Base-by-base conservation (phyloP, 108 stramenopile species). In the Nitzschia sp. region DNA sequence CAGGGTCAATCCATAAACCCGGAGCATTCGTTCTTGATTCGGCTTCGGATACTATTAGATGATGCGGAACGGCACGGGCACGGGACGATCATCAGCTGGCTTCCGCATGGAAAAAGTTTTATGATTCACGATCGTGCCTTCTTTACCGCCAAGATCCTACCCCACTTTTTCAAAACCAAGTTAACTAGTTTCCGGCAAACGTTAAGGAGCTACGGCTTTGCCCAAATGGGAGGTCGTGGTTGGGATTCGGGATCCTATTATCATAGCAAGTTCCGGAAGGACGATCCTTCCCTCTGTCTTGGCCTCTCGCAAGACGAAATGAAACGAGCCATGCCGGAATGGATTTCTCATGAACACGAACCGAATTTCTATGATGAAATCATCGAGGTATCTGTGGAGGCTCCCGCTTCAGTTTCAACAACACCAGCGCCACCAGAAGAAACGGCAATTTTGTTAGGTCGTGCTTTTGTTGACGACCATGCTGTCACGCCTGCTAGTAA, bases 141-240 rank as follows among this genome's bases (percentile, higher is more conserved):
- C 1, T 72, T 77, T 42, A 18, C 23, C 28, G 29, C 57, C 17
- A 15, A 42, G 21, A 54, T 77, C 54, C 32, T 65, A 29, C 54
- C 64, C 21, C 35, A 25, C 15, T 72, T 59, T 25, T 71, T 77
- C 32, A 59, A 53, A 25, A 83, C 75, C 58, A 86, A 71, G 51
- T 62, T 71, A 13, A 63, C 59, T 2, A 83, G 83, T 64, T 92
- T 95, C 58, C 90, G 90, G 63, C 70, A 91, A 30, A 83, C 92
- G 61, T 77, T 94, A 11, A 88, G 92, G 54, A 74, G 85, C 9
- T 82, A 86, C 58, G 88, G 84, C 29, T 89, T 89, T 68, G 46
- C 68, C 8, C 77, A 81, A 59, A 72, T 86, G 13, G 83, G 80
- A 11, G 65, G 70, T 4, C 61, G 67, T 15, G 82, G 85, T 13